Evolutionary conservation across 139 green algal genomes (phyloP), one percentile per base, ranked within the genome.

Genomic region (Chlorella sp.): DNA sequence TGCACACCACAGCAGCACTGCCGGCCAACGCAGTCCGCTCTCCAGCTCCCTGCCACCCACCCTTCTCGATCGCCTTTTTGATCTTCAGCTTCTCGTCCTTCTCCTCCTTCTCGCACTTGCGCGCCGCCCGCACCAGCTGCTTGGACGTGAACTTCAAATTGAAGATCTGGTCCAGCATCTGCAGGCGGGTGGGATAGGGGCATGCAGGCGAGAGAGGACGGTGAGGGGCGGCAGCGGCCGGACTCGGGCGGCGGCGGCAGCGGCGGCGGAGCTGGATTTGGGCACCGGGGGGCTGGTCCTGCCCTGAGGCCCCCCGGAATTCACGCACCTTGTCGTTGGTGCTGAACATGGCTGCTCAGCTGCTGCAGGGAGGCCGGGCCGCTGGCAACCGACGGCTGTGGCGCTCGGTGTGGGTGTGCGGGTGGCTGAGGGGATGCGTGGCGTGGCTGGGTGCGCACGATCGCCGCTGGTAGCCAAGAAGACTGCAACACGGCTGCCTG

Each of bases 31-130:
- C 58, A 13, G 9, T 13, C 9, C 58, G 9, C 58, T 67, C 9
- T 13, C 58, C 24, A 32, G 24, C 58, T 8, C 24, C 24, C 24
- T 32, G 11, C 58, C 43, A 58, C 73, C 2, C 81, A 90, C 86
- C 87, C 85, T 99, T 99, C 83, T 99, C 97, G 41, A 99, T 99
- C 3, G 97, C 97, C 74, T 97, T 97, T 86, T 99, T 99, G 11
- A 98, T 90, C 81, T 98, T 98, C 0, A 96, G 85, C 87, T 96
- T 96, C 83, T 98, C 93, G 30, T 88, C 70, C 90, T 98, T 98
- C 84, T 99, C 95, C 38, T 99, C 97, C 83, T 98, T 98, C 84
- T 99, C 96, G 76, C 92, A 96, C 81, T 99, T 98, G 16, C 86
- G 84, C 32, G 70, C 76, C 70, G 94, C 88, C 24, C 93, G 89